A percentile compares a stretch with the other conserved stretches of the same genome.
These are phyloP conservation scores for Xylaria sp. DNA, from an alignment of 2,329 filamentous ascomycete genomes.

Conservation along the genomic window DNA sequence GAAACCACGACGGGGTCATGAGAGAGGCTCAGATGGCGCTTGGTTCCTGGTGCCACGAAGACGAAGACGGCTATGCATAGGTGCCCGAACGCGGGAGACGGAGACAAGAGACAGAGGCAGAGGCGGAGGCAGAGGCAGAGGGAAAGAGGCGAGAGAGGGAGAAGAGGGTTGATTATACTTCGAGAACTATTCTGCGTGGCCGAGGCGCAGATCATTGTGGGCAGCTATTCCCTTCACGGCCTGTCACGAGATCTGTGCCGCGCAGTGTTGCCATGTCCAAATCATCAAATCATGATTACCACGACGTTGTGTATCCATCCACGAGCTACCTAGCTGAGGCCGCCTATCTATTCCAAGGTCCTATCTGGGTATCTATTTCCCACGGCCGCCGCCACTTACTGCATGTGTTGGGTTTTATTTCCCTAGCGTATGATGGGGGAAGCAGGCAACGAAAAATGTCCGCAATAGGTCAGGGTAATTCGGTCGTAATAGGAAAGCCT, in stretches of 20 bases:
- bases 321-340: conserved; percentile 4
- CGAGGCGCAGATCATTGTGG: conserved; percentile 25
- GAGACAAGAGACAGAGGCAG: not conserved
- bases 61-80: conserved; percentile 37
- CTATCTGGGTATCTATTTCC: not conserved
- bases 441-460: not conserved
- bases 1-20: conserved; percentile 16
- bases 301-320: conserved; percentile 1
- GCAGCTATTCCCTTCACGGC: conserved; percentile 20
- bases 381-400: not conserved
- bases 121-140: not conserved
- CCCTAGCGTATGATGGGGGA: conserved; percentile 16
- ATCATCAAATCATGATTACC: not conserved
- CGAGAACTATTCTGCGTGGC: conserved; percentile 31
- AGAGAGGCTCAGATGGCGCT: conserved; percentile 12
- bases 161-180: not conserved
- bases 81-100: conserved; percentile 30
- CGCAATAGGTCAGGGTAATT: not conserved
- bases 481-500: conserved; percentile 12
- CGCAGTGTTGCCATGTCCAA: not conserved
- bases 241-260: conserved; percentile 32
- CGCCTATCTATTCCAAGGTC: not conserved
- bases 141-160: not conserved
- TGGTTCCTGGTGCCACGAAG: conserved; percentile 36
- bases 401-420: not conserved